phyloP scores from a whole-genome alignment of 495 filamentous ascomycete species.

The Entonaema liquescens region DNA sequence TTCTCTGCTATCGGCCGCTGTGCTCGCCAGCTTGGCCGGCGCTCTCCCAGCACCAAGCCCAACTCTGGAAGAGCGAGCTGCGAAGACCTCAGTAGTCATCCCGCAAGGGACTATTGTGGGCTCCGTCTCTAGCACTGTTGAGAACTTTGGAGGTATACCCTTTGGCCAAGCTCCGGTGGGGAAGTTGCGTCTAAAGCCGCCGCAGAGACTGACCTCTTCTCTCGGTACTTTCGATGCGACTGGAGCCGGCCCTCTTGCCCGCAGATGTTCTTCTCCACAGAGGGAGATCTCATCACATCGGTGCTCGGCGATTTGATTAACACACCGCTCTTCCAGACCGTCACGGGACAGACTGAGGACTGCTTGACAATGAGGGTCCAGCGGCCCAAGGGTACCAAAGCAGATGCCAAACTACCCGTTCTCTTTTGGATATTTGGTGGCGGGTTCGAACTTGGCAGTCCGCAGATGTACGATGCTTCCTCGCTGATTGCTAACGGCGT shows the following conservation, averaged over 20 bases:
- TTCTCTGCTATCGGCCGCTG: conserved; percentile 38
- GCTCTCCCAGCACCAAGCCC: conserved; percentile 45
- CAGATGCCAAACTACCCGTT: conserved; percentile 68
- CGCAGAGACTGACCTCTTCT: conserved; percentile 51
- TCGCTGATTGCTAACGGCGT: conserved; percentile 63
- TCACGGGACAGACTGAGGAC: conserved; percentile 65
- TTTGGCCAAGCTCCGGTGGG: conserved; percentile 57
- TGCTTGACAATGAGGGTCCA: conserved; percentile 72
- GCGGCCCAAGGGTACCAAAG: conserved; percentile 65
- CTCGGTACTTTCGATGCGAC: conserved; percentile 63
- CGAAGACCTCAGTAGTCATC: conserved; percentile 57
- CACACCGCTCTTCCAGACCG: conserved; percentile 65
- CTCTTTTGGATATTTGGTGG: conserved; percentile 81
- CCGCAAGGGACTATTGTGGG: conserved; percentile 64
- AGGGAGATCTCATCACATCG: conserved; percentile 54
- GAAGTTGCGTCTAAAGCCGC: conserved; percentile 53
- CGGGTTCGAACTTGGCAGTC: conserved; percentile 69
- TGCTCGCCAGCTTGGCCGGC: conserved; percentile 42
- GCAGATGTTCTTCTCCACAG: conserved; percentile 61
- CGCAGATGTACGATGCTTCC: conserved; percentile 65
- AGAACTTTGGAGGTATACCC: conserved; percentile 60
- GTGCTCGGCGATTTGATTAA: conserved; percentile 62
- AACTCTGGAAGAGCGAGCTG: conserved; percentile 50
- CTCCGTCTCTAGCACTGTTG: conserved; percentile 45
- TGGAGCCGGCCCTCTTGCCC: conserved; percentile 61